Base-by-base conservation (phyloP, 495 filamentous ascomycete genomes). In the Penicillium turbatum region DNA sequence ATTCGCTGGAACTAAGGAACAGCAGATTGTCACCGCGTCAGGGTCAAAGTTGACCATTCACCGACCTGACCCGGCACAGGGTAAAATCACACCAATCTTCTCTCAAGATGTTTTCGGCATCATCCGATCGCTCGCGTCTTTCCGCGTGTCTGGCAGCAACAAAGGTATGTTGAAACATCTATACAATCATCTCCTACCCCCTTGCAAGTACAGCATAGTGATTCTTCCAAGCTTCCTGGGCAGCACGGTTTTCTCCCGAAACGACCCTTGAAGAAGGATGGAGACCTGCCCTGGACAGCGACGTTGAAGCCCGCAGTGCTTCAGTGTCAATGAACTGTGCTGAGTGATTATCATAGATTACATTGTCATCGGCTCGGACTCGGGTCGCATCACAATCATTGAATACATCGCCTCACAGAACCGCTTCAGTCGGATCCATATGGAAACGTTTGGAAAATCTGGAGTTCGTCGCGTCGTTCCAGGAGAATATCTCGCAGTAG, bases 401-500 rank as follows among this genome's bases (percentile, higher is more conserved):
- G 92, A 99, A 70, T 99, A 96, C 68, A 77, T 90, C 16, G 87
- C 88, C 11, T 82, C 87, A 8, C 84, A 90, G 67, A 95, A 97
- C 67, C 82, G 84, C 49, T 96, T 97, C 70, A 87, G 86, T 60
- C 83, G 89, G 15, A 82, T 97, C 54, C 92, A 97, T 63, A 80
- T 95, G 31, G 95, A 99, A 72, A 99, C 95, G 3, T 99, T 95
- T 65, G 95, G 95, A 44, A 97, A 97, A 69, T 96, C 92, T 11
- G 95, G 93, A n/a, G 82, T 96, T 17, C 86, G 95, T 31, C 83
- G 95, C 48, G 92, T 97, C 13, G 81, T 99, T 56, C 95, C 95
- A 3, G 95, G 95, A 12, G 90, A 99, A 65, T 97, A 93, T 64
- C 79, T 99, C 16, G 93, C 91, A 2, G 86, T 87, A 8, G 95